Base-by-base conservation (phyloP, 2,329 filamentous ascomycete genomes). In the Blastomyces gilchristii region DNA sequence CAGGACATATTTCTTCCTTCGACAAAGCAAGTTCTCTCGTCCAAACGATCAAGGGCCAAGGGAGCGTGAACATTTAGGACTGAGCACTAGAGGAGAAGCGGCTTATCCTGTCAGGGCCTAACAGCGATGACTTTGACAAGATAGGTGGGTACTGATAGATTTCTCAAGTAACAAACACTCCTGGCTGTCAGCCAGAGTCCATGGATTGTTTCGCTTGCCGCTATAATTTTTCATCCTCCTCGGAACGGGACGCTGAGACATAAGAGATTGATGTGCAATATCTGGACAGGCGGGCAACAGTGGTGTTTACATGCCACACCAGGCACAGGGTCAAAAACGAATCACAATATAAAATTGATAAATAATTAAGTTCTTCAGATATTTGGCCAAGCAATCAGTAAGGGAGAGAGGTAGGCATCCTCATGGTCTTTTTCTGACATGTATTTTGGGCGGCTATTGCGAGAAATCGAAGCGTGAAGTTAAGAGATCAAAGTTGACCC, bases 391-490 rank as follows among this genome's bases (percentile, higher is more conserved):
- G 41, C 9, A n/a, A 49, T 45, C 16, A 45, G 18, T 18, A n/a
- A n/a, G 16, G 14, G 16, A 7, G 16, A 45, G 43, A 8, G 16
- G 18, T 8, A n/a, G 18, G n/a, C 47, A 49, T 25, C 9, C 47
- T 22, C n/a, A 49, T 11, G 47, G 8, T 18, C n/a, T 5, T 25
- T 49, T 25, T 49, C 47, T 49, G n/a, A 49, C 47, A 49, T 56
- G 31, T 56, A 56, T 56, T 56, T 56, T 37, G 31, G 28, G 52
- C 52, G 52, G 52, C 52, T 56, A 31, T 37, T 31, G 52, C 52
- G 52, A 56, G 31, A 56, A 37, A 25, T 12, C 3, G 18, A 49
- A 25, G 9, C 47, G n/a, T 25, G n/a, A 25, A 25, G 47, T n/a
- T 47, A 18, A 25, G n/a, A 25, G 18, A 22, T 18, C 47, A 25